These are phyloP conservation scores for Fusarium cicatricum DNA, from an alignment of 2,329 filamentous ascomycete species.

Conservation along the genomic window DNA sequence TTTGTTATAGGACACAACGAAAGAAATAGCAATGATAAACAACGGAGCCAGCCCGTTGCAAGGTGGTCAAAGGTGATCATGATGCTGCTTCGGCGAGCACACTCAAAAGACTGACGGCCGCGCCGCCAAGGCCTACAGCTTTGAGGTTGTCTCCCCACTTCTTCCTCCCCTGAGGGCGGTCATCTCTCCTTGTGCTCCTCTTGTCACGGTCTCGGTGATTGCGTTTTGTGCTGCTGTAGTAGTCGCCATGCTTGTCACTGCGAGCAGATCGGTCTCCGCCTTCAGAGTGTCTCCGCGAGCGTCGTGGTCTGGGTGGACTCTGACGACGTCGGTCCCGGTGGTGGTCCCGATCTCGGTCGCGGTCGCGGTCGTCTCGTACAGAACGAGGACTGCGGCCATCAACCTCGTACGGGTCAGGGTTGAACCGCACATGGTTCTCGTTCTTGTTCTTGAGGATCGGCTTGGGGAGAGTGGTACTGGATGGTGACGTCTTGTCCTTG, in stretches of 20 bases:
- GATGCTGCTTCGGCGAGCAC: constrained; percentile 66
- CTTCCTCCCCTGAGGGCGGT: constrained; percentile 53
- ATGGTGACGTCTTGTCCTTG: constrained; percentile 46
- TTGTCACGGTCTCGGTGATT: constrained; percentile 53
- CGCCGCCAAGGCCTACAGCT: constrained; percentile 67
- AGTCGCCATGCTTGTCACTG: constrained; percentile 47
- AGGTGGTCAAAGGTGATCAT: constrained; percentile 1
- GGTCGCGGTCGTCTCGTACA: constrained; percentile 46
- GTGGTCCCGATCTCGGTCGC: constrained; percentile 37
- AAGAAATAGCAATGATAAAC: not conserved
- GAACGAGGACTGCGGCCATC: constrained; percentile 43
- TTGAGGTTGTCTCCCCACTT: constrained; percentile 63
- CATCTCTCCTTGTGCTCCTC: constrained; percentile 49
- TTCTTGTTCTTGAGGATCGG: constrained; percentile 70
- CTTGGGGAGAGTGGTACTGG: constrained; percentile 56
- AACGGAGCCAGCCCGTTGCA: constrained; percentile 21
- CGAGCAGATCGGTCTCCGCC: constrained; percentile 36
- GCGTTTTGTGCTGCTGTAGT: constrained; percentile 46
- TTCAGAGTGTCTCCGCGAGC: constrained; percentile 42
- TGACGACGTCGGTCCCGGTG: constrained; percentile 35
- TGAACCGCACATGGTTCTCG: constrained; percentile 64
- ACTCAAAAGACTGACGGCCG: constrained; percentile 65
- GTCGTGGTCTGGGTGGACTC: constrained; percentile 28
- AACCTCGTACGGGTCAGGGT: constrained; percentile 58
- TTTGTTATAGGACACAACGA: not conserved